These are phyloP conservation scores for Russula sp. DNA, from an alignment of 768 basidiomycete species.

Conservation along the genomic window DNA sequence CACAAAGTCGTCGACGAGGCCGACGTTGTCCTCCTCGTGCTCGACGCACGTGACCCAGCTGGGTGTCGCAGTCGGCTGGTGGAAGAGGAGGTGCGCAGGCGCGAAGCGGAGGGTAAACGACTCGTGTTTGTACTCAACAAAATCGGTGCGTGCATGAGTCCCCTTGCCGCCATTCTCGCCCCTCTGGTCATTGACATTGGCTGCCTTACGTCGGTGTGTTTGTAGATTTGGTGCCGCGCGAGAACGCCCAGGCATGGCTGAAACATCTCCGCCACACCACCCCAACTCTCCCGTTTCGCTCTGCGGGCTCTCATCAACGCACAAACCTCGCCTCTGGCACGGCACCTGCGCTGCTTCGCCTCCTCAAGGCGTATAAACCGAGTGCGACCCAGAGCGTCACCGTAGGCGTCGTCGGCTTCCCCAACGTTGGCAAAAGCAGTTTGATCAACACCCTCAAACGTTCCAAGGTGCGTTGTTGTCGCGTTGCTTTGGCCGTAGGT, in stretches of 20 bases:
- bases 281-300: constrained; percentile 89
- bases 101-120: constrained; percentile 85
- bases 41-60: constrained; percentile 94
- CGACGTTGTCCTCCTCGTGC: constrained; percentile 82
- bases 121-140: constrained; percentile 95
- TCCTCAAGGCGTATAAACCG: constrained; percentile 79
- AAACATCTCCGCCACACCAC: constrained; percentile 87
- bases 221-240: constrained; percentile 80
- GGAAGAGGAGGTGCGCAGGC: constrained; percentile 85
- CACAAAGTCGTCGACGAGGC: constrained; percentile 92
- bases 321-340: constrained; percentile 74
- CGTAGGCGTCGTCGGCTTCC: constrained; percentile 91
- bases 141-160: constrained; percentile 54
- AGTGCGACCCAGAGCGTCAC: constrained; percentile 60
- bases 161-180: background rate
- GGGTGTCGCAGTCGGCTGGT: constrained; percentile 88
- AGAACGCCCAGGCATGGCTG: constrained; percentile 87
- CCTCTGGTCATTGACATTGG: background rate
- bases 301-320: constrained; percentile 67
- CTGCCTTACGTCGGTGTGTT: background rate
- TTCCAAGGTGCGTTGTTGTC: constrained; percentile 46
- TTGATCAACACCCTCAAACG: constrained; percentile 90
- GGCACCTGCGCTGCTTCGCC: constrained; percentile 66
- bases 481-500: background rate
- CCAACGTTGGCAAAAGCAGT: constrained; percentile 95